phyloP scores from a whole-genome alignment of 352 stramenopile species.

The Elongisporangium anandrum region DNA sequence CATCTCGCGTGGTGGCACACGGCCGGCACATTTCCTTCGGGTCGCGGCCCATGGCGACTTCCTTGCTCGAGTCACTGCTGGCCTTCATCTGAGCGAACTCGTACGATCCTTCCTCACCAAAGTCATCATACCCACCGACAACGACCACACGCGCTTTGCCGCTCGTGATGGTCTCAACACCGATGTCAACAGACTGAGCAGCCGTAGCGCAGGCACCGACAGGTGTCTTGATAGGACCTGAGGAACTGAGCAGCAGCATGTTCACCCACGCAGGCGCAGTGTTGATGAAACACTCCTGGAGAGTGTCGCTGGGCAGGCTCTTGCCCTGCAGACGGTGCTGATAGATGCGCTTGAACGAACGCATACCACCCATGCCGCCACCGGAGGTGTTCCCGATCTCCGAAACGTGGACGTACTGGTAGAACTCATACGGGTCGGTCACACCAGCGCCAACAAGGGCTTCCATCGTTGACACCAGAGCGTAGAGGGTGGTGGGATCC shows the following conservation, averaged over 20 bases:
- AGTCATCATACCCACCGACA: constrained; percentile 85
- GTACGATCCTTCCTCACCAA: constrained; percentile 79
- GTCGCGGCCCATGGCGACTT: constrained; percentile 68
- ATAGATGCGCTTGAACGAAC: constrained; percentile 75
- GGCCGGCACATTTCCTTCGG: constrained; percentile 82
- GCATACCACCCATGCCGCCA: constrained; percentile 81
- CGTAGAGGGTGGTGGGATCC: constrained; percentile 77
- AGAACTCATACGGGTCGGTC: constrained; percentile 90
- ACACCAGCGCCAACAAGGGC: constrained; percentile 74
- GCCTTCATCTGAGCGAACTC: constrained; percentile 90
- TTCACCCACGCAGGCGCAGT: constrained; percentile 88
- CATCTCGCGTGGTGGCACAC: constrained; percentile 69
- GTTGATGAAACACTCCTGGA: constrained; percentile 89
- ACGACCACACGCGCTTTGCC: constrained; percentile 84
- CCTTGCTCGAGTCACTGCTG: constrained; percentile 82
- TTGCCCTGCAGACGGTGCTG: constrained; percentile 64
- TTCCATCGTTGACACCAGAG: constrained; percentile 73
- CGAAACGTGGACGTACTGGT: constrained; percentile 88
- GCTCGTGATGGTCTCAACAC: constrained; percentile 87
- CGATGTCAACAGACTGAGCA: constrained; percentile 85
- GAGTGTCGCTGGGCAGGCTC: constrained; percentile 63
- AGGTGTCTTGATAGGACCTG: constrained; percentile 85
- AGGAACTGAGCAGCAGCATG: constrained; percentile 85
- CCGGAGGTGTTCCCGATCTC: constrained; percentile 85
- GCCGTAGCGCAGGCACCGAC: constrained; percentile 85